Evolutionary conservation across 352 stramenopile genomes (phyloP), one percentile per base, ranked within the genome.

Genomic region (Phytophthora idaei): DNA sequence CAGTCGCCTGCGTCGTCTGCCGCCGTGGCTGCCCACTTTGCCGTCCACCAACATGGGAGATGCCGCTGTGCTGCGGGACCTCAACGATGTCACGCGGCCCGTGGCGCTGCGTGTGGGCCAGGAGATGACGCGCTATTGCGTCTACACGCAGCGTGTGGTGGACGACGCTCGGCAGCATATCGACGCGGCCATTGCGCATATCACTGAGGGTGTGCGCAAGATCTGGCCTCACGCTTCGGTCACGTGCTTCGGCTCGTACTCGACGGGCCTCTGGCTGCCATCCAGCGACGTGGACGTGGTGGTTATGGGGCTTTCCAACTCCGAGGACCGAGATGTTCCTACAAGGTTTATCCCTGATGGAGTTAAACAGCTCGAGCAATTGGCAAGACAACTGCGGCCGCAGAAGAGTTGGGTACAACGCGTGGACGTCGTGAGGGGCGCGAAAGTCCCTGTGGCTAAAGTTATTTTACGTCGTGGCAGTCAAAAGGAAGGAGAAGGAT

Each of bases 231-330:
- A 90, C 14, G 85, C 87, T 14, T 82, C 65, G 0, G 78, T 94
- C 46, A 76, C 71, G 55, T 90, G 84, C 64, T 96, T 93, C 69
- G 90, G 90, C 12, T 96, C 87, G 49, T 96, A 93, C 48, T 84
- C 85, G 21, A 96, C 77, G 21, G 90, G 86, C 0, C 76, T 97
- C n/a, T 96, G 89, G 86, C 77, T 95, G 31, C 89, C 90, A 6
- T 92, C 85, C 4, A 95, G 86, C 48, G 90, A 97, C 56, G 85
- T 97, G 4, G 90, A 97, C 59, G 87, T 97, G 12, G 89, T 97
- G 8, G 81, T 97, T 8, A 86, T 93, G 65, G 79, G 73, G 1
- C 78, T 95, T 28, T 71, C 76, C 4, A 80, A 77, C 50, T 28
- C 64, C 9, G 48, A 70, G 25, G 74, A 82, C 61, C 50, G 55